Evolutionary conservation across 2,329 filamentous ascomycete species (phyloP).

Genomic region (Colletotrichum destructivum): DNA sequence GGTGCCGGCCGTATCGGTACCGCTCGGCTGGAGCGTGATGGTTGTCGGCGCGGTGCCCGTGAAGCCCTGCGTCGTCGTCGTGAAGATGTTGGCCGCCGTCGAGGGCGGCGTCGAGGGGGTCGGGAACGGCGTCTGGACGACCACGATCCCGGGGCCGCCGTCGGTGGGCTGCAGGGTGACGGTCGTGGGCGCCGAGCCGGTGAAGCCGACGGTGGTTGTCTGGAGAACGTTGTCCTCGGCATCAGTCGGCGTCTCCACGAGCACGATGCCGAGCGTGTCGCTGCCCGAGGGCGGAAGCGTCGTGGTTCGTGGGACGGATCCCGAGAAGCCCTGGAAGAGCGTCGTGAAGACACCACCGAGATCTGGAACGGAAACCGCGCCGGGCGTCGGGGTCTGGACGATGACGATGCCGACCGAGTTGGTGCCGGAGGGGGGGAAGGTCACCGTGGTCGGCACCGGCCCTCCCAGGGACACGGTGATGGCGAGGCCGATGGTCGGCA

Average conservation of each 20-base stretch:
- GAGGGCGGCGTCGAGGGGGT: not conserved
- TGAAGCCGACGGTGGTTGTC: conserved; percentile 32
- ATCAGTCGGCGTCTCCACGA: conserved; percentile 34
- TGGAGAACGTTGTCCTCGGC: conserved; percentile 12
- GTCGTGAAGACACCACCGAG: conserved; percentile 26
- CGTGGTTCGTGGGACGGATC: conserved; percentile 21
- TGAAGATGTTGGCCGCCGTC: conserved; percentile 16
- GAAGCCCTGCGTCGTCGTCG: conserved; percentile 27
- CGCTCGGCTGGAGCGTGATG: conserved; percentile 27
- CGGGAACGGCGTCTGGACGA: conserved; percentile 33
- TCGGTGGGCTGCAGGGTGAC: conserved; percentile 32
- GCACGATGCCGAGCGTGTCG: conserved; percentile 24
- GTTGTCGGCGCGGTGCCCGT: conserved; percentile 21
- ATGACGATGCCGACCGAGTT: conserved; percentile 33
- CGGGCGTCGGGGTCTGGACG: conserved; percentile 36
- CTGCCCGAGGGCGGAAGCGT: conserved; percentile 28
- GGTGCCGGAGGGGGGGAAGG: conserved; percentile 27
- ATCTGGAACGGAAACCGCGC: conserved; percentile 12
- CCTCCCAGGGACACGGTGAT: conserved; percentile 29
- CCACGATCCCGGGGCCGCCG: conserved; percentile 35
- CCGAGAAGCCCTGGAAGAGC: conserved; percentile 25
- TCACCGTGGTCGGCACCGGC: conserved; percentile 16
- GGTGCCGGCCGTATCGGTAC: conserved; percentile 22
- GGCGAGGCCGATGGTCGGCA: not conserved
- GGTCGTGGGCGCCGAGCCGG: conserved; percentile 22